These are phyloP conservation scores for Sporobolomyces pararoseus DNA, from an alignment of 768 basidiomycete genomes.

Conservation along the genomic window DNA sequence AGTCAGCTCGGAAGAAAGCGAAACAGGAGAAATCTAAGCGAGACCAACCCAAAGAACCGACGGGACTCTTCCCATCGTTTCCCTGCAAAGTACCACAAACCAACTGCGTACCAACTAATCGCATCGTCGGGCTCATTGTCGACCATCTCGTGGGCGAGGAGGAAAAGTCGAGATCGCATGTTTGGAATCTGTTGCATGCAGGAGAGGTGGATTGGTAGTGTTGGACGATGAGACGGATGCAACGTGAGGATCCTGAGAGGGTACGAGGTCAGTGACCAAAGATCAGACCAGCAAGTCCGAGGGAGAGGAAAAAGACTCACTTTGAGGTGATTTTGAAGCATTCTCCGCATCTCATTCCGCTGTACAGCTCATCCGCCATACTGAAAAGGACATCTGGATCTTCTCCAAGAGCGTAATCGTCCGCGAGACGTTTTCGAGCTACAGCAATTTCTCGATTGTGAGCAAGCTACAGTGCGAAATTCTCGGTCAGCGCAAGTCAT, in stretches of 20 bases:
- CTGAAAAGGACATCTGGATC: constrained; percentile 90
- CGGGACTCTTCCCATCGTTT: constrained; percentile 85
- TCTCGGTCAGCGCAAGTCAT: too few species aligned
- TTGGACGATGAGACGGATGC: constrained; percentile 78
- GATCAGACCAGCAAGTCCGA: neutral
- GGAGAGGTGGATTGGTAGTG: constrained; percentile 89
- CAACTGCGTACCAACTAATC: constrained; percentile 96
- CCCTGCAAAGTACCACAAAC: constrained; percentile 87
- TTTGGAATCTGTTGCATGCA: constrained; percentile 96
- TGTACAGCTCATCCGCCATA: constrained; percentile 83
- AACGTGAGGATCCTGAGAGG: constrained; percentile 69
- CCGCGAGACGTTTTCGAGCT: constrained; percentile 71
- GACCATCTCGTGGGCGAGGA: constrained; percentile 92
- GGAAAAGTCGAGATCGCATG: constrained; percentile 86
- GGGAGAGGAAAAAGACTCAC: constrained; percentile 51
- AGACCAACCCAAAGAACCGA: constrained; percentile 83
- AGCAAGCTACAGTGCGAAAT: constrained; percentile 56
- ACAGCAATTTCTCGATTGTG: constrained; percentile 75
- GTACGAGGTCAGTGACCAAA: too few species aligned
- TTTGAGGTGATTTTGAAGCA: constrained; percentile 82
- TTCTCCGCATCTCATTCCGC: constrained; percentile 86
- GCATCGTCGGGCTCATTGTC: constrained; percentile 89
- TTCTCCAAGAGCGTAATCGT: constrained; percentile 77
- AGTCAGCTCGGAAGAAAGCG: neutral
- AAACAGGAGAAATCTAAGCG: neutral